Evolutionary conservation across 768 basidiomycete species (phyloP).

Genomic region (Imleria badia): DNA sequence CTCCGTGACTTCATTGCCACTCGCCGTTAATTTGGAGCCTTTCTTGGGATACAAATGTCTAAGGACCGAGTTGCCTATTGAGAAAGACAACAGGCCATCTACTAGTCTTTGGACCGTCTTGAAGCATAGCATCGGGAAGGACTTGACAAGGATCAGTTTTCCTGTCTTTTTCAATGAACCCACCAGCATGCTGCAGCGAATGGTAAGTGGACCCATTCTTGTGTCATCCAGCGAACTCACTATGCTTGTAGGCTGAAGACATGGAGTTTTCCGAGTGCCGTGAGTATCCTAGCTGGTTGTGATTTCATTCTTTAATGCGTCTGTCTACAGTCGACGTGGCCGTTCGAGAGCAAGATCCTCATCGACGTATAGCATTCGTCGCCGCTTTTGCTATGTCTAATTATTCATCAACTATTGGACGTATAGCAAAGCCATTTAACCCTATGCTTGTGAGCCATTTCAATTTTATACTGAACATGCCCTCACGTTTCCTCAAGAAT

Average conservation of each 20-base stretch:
- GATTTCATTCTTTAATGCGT: slow-evolving; percentile 4
- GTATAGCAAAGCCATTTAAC: slow-evolving; percentile 97
- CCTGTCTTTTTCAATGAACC: slow-evolving; percentile 94
- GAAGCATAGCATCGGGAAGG: slow-evolving; percentile 95
- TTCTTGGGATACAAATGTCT: slow-evolving; percentile 72
- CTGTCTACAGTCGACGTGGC: slow-evolving; percentile 74
- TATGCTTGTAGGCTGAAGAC: slow-evolving; percentile 68
- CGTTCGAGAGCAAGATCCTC: slow-evolving; percentile 68
- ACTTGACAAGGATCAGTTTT: slow-evolving; percentile 93
- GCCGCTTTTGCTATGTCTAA: slow-evolving; percentile 98
- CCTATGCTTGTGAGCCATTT: slow-evolving; percentile 75
- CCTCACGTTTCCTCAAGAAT: slow-evolving; percentile 42
- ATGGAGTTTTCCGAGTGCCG: slow-evolving; percentile 96
- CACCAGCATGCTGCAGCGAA: slow-evolving; percentile 95
- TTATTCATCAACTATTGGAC: slow-evolving; percentile 93
- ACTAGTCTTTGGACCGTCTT: slow-evolving; percentile 94
- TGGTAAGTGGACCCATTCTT: slow-evolving; percentile 47
- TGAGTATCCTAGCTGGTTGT: slow-evolving; percentile 37
- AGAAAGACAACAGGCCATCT: slow-evolving; percentile 75
- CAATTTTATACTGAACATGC: neutral
- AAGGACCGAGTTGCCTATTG: slow-evolving; percentile 58
- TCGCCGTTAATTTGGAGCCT: slow-evolving; percentile 39
- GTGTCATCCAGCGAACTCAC: neutral
- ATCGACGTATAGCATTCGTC: slow-evolving; percentile 85
- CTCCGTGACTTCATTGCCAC: slow-evolving; percentile 34